These are phyloP conservation scores for Dentipellis sp. DNA, from an alignment of 768 basidiomycete genomes.

Conservation along the genomic window DNA sequence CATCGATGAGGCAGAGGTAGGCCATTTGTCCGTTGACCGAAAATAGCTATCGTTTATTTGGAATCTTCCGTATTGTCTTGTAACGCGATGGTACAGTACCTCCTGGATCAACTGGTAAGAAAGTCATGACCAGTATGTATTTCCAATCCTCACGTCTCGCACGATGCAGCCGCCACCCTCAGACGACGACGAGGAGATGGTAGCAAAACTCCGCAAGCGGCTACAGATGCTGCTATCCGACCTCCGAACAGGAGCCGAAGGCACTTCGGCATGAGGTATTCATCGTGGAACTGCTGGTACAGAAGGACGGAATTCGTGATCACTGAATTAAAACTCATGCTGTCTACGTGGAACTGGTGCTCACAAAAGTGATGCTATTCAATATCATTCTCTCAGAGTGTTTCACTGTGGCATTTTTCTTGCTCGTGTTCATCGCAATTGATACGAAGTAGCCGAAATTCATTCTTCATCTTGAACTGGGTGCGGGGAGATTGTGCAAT, in stretches of 20 bases:
- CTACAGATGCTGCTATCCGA: slow-evolving; percentile 13
- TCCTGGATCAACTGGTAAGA: slow-evolving; percentile 18
- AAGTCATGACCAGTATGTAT: neutral
- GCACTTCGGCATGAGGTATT: neutral
- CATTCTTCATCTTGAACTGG: too few species aligned
- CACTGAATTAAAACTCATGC: too few species aligned
- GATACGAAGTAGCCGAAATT: too few species aligned
- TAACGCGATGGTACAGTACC: slow-evolving; percentile 8
- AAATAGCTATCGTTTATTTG: too few species aligned
- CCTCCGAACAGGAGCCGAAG: slow-evolving; percentile 16
- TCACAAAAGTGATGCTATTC: too few species aligned
- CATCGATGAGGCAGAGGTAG: slow-evolving; percentile 18
- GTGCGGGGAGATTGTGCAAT: too few species aligned
- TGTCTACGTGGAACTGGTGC: too few species aligned
- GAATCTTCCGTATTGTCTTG: neutral
- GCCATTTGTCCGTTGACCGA: neutral
- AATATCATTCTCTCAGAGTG: too few species aligned
- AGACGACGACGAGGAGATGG: slow-evolving; percentile 15
- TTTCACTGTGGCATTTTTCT: too few species aligned
- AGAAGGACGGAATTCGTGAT: too few species aligned
- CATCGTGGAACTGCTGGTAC: neutral
- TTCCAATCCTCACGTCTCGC: neutral
- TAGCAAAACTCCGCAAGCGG: slow-evolving; percentile 13
- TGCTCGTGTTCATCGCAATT: too few species aligned
- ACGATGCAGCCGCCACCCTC: slow-evolving; percentile 16